Percentiles rank a stretch among this genome's conserved stretches.
Evolutionary conservation across 441 rosid genomes (phyloP).

Genomic region (Erodium trifolium): DNA sequence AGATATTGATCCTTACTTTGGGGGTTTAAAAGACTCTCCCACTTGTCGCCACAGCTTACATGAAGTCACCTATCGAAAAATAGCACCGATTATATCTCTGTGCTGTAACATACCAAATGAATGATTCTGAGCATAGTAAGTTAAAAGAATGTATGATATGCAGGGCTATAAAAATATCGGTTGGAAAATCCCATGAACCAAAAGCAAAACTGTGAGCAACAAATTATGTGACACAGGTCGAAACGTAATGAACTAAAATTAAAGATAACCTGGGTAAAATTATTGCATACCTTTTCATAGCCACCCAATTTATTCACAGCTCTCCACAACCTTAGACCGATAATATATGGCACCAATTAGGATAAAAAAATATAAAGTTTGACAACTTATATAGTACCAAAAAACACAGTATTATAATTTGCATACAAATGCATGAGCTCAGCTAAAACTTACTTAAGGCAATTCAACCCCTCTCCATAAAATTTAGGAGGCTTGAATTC

Average conservation of each 20-base stretch:
- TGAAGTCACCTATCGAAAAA: slow-evolving; percentile 49
- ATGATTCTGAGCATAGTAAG: neutral
- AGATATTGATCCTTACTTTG: slow-evolving; percentile 44
- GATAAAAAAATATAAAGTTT: slow-evolving; percentile 11
- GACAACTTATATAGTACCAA: slow-evolving; percentile 5
- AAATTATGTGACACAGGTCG: slow-evolving; percentile 1
- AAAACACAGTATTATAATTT: neutral
- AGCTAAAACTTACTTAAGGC: slow-evolving; percentile 49
- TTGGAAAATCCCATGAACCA: neutral
- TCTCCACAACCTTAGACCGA: slow-evolving; percentile 55
- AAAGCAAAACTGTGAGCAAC: neutral
- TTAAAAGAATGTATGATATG: neutral
- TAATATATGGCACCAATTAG: slow-evolving; percentile 23
- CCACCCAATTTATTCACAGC: slow-evolving; percentile 65
- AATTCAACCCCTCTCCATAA: slow-evolving; percentile 63
- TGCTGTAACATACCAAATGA: slow-evolving; percentile 12
- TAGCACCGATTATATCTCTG: slow-evolving; percentile 12
- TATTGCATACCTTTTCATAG: slow-evolving; percentile 54
- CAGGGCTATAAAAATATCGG: neutral
- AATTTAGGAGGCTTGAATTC: slow-evolving; percentile 73
- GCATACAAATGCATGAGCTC: slow-evolving; percentile 10
- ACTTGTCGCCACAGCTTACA: slow-evolving; percentile 72
- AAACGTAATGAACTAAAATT: neutral
- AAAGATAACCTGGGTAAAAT: slow-evolving; percentile 9
- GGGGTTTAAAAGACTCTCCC: slow-evolving; percentile 74